Conservation (phyloP, 2,329 filamentous ascomycete species). For the Stromatinia cepivora region DNA sequence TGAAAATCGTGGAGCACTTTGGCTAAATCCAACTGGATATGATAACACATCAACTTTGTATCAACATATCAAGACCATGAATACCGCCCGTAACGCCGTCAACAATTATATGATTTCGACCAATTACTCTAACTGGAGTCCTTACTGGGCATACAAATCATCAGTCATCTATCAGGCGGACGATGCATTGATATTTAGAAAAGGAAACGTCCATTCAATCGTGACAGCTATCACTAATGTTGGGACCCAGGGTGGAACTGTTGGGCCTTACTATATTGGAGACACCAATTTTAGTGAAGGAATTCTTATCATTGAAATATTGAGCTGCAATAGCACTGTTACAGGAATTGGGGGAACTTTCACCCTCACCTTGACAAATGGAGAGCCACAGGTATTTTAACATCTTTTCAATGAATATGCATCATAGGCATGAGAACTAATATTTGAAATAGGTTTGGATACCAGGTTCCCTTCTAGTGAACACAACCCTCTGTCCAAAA, state of each 20-base stretch:
- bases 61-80: conserved; percentile 44
- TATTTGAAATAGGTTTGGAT: conserved; percentile 17
- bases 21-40: conserved; percentile 44
- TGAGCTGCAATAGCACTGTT: conserved; percentile 10
- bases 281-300: conserved; percentile 27
- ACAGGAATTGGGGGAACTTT: conserved; percentile 2
- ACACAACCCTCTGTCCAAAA: conserved; percentile 22
- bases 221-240: conserved; percentile 27
- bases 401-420: background rate
- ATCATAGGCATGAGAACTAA: background rate
- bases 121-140: conserved; percentile 26
- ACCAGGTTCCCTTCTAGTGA: conserved; percentile 15
- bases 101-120: conserved; percentile 15
- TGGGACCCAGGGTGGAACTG: conserved; percentile 12
- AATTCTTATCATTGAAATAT: conserved; percentile 26
- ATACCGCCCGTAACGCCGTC: conserved; percentile 45
- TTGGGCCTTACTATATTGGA: conserved; percentile 25
- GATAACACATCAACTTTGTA: conserved; percentile 44
- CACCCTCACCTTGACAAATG: conserved; percentile 2
- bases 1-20: conserved; percentile 48
- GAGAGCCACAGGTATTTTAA: conserved; percentile 19
- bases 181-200: conserved; percentile 28
- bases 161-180: conserved; percentile 21
- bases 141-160: conserved; percentile 29
- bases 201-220: conserved; percentile 26